phyloP scores from a whole-genome alignment of 208 protist species.

The Acanthamoeba lenticulata region DNA sequence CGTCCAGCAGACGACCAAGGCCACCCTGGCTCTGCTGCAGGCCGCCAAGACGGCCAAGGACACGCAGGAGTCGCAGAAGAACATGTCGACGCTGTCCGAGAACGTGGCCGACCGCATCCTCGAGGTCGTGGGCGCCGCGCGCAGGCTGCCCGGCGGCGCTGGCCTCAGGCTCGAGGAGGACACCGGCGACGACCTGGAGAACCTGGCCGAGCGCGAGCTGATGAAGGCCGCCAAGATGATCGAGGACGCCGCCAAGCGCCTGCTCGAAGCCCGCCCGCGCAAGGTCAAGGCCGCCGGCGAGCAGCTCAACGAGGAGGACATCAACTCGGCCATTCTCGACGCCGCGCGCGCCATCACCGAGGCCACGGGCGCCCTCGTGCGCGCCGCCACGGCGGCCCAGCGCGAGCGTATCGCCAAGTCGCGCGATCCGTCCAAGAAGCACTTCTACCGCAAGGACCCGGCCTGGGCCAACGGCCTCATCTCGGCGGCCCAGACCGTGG shows the following conservation, averaged over 20 bases:
- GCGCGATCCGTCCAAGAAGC: conserved; percentile 37
- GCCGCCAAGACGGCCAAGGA: conserved; percentile 67
- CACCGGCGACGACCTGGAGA: conserved; percentile 37
- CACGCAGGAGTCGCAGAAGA: conserved; percentile 58
- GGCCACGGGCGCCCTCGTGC: conserved; percentile 5
- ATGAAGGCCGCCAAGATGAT: conserved; percentile 70
- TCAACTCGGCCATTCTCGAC: conserved; percentile 63
- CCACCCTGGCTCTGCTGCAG: conserved; percentile 44
- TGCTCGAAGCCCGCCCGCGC: conserved; percentile 55
- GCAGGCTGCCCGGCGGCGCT: conserved; percentile 45
- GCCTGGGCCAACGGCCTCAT: conserved; percentile 71
- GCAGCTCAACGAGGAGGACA: conserved; percentile 65
- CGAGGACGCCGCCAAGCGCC: conserved; percentile 60
- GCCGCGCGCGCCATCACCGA: conserved; percentile 64
- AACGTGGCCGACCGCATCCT: conserved; percentile 62
- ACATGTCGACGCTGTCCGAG: conserved; percentile 66
- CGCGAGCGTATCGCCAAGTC: conserved; percentile 60
- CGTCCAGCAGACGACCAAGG: neutral
- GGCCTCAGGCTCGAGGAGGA: conserved; percentile 54
- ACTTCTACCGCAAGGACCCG: conserved; percentile 68
- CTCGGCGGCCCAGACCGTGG: conserved; percentile 67
- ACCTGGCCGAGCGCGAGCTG: conserved; percentile 51
- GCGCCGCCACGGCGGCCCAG: conserved; percentile 30
- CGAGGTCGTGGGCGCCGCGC: conserved; percentile 54
- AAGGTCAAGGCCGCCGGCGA: conserved; percentile 43